Conservation (phyloP, 106 monocot species). For the Vanilla planifolia region DNA sequence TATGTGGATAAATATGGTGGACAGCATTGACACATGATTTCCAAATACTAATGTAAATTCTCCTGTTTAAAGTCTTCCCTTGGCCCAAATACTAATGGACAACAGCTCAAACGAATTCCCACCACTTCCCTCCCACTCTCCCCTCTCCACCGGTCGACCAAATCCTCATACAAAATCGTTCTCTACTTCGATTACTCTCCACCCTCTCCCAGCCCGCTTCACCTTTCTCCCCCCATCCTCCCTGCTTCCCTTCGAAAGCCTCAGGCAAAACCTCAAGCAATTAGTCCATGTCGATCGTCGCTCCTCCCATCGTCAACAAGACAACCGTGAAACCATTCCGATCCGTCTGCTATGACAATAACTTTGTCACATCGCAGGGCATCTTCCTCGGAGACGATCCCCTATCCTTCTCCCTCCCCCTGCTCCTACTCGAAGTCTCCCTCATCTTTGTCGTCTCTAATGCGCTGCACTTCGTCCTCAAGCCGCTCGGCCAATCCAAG, state of each 20-base stretch:
- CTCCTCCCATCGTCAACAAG: background rate
- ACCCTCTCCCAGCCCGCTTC: too few species aligned
- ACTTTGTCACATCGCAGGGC: constrained; percentile 16
- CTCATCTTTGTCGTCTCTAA: constrained; percentile 12
- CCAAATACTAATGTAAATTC: too few species aligned
- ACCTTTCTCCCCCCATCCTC: too few species aligned
- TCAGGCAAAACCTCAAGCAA: background rate
- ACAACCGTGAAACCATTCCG: constrained; percentile 2
- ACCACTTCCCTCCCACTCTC: too few species aligned
- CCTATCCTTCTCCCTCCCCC: constrained; percentile 24
- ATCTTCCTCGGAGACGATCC: constrained; percentile 26
- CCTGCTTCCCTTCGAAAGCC: background rate
- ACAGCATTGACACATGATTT: too few species aligned
- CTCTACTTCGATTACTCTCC: too few species aligned
- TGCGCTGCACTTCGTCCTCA: constrained; percentile 17
- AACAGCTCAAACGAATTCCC: too few species aligned
- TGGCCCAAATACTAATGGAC: too few species aligned
- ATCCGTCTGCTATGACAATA: constrained; percentile 13
- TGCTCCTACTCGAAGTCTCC: constrained; percentile 18
- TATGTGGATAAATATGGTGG: too few species aligned
- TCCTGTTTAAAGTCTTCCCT: too few species aligned
- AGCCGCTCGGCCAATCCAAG: constrained; percentile 15
- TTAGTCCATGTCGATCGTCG: background rate
- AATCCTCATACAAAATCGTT: too few species aligned
- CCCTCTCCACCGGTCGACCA: too few species aligned